phyloP scores from a whole-genome alignment of 1,139 yeast genomes.

The Candida tetrigidarum region DNA sequence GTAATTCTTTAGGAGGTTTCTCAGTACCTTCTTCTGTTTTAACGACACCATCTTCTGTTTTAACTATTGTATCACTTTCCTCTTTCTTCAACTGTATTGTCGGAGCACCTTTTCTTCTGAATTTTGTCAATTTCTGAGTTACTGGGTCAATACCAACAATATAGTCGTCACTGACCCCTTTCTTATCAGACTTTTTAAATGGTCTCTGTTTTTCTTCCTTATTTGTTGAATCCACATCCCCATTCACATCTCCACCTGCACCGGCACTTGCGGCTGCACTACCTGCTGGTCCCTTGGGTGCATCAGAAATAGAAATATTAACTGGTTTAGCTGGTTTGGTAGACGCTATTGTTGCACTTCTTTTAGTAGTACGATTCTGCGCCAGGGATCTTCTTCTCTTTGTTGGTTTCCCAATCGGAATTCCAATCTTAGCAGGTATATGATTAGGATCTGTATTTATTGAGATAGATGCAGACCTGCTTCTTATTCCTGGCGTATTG shows the following conservation, averaged over 20 bases:
- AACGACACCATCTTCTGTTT: conserved; percentile 13
- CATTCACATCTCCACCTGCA: too few relatives aligned
- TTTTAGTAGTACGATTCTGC: conserved; percentile 14
- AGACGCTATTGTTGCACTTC: conserved; percentile 11
- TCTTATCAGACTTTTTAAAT: conserved; percentile 5
- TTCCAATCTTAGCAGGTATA: conserved; percentile 40
- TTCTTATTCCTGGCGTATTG: conserved; percentile 28
- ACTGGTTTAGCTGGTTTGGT: neutral
- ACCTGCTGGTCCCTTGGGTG: conserved; percentile 1
- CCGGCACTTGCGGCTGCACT: too few relatives aligned
- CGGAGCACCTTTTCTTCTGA: conserved; percentile 18
- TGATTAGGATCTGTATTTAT: conserved; percentile 16
- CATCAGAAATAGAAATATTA: neutral
- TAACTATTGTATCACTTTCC: conserved; percentile 9
- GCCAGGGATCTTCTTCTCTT: conserved; percentile 35
- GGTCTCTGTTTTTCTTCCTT: conserved; percentile 8
- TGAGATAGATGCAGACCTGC: conserved; percentile 34
- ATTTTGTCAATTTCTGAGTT: conserved; percentile 31
- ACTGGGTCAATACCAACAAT: conserved; percentile 40
- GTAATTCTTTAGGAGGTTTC: conserved; percentile 17
- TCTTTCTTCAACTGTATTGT: conserved; percentile 12
- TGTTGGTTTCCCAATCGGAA: conserved; percentile 36
- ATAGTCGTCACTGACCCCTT: conserved; percentile 18
- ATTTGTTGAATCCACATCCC: conserved; percentile 9
- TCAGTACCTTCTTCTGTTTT: conserved; percentile 16